These are phyloP conservation scores for Hypericum androsaemum DNA, from an alignment of 345 rosid genomes.

Conservation along the genomic window DNA sequence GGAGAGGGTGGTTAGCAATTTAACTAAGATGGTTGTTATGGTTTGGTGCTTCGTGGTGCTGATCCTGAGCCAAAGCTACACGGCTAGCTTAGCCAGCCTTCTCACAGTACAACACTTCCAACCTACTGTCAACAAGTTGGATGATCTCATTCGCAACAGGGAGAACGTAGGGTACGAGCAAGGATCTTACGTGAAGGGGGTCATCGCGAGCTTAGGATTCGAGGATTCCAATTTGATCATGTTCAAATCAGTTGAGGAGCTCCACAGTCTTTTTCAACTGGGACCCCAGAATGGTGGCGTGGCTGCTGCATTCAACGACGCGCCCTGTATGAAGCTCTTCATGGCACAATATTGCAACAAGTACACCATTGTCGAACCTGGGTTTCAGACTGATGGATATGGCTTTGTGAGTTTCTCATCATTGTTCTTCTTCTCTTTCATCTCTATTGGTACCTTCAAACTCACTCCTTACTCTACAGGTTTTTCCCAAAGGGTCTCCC, in stretches of 20 bases:
- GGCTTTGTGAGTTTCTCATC: neutral
- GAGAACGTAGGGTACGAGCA: constrained; percentile 17
- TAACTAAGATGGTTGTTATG: no score
- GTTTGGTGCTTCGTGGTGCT: no score
- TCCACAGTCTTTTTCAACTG: neutral
- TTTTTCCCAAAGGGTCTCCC: neutral
- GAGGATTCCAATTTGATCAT: neutral
- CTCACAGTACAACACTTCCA: no score
- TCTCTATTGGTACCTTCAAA: neutral
- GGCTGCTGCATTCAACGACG: neutral
- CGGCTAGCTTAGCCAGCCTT: no score
- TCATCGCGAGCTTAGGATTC: neutral
- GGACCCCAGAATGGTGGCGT: neutral
- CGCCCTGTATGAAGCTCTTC: constrained; percentile 1
- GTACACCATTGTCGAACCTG: neutral
- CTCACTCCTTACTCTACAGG: neutral
- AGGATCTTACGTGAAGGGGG: constrained; percentile 9
- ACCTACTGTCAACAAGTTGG: no score
- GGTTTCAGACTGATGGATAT: neutral
- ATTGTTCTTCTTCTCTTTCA: neutral
- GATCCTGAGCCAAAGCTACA: no score
- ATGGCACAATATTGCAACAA: neutral
- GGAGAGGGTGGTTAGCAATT: constrained; percentile 13
- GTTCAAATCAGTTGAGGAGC: neutral
- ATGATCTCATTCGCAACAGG: constrained; percentile 9